Conservation (phyloP, 2,329 filamentous ascomycete species). For the Xylaria multiplex region DNA sequence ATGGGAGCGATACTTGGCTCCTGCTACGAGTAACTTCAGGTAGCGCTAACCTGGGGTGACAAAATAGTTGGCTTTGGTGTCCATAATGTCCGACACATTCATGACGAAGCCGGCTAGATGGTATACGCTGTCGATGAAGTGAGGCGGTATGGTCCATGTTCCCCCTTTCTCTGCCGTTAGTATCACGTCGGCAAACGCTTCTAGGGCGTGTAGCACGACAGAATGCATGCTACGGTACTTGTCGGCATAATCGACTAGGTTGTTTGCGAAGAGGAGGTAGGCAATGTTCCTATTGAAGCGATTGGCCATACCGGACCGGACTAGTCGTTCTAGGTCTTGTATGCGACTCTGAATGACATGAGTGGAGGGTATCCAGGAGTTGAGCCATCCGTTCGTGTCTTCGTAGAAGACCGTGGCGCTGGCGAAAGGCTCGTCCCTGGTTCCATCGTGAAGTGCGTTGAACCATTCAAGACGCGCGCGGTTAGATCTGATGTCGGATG, state of each 20-base stretch:
- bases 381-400: conserved; percentile 61
- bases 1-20: conserved; percentile 51
- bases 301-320: conserved; percentile 65
- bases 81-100: conserved; percentile 52
- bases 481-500: conserved; percentile 55
- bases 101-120: conserved; percentile 55
- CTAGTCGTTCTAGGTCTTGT: conserved; percentile 58
- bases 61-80: conserved; percentile 49
- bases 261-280: conserved; percentile 61
- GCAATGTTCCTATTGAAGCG: conserved; percentile 71
- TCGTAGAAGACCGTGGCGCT: conserved; percentile 63
- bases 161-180: conserved; percentile 46
- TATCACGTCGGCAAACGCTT: conserved; percentile 50
- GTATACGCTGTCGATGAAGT: conserved; percentile 53
- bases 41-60: conserved; percentile 54
- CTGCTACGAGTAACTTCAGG: conserved; percentile 45
- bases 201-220: conserved; percentile 51
- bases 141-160: conserved; percentile 53
- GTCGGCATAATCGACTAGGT: conserved; percentile 52
- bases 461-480: conserved; percentile 56
- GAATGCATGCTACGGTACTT: conserved; percentile 54
- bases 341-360: conserved; percentile 66
- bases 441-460: conserved; percentile 50
- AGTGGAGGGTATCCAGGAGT: conserved; percentile 64
- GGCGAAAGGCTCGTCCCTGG: conserved; percentile 53